Evolutionary conservation across 257 asterid species (phyloP).

Genomic region (Leonotis leonurus): DNA sequence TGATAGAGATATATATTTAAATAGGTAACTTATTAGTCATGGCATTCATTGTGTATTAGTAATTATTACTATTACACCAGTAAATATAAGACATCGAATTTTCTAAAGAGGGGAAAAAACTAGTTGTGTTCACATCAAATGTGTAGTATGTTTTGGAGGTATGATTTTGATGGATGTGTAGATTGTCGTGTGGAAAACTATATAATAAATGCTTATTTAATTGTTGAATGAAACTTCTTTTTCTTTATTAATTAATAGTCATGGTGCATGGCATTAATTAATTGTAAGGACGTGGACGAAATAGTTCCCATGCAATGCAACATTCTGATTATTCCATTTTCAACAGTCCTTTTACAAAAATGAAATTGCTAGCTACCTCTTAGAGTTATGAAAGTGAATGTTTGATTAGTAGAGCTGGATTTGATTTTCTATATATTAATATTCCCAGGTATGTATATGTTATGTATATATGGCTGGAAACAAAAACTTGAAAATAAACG

Average conservation of each 20-base stretch:
- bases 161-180: neutral
- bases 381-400: conserved; percentile 4
- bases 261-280: conserved; percentile 5
- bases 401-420: conserved; percentile 3
- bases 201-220: neutral
- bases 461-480: too few species aligned
- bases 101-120: too few species aligned
- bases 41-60: too few species aligned
- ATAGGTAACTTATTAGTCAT: too few species aligned
- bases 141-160: too few species aligned
- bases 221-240: too few species aligned
- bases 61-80: too few species aligned
- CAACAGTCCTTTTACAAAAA: neutral
- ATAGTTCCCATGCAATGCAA: conserved; percentile 9
- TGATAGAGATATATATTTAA: conserved; percentile 9
- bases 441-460: too few species aligned
- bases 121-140: too few species aligned
- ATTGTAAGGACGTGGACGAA: conserved; percentile 29
- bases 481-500: neutral
- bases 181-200: neutral
- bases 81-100: too few species aligned
- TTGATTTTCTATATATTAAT: neutral
- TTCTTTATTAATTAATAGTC: too few species aligned
- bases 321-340: neutral
- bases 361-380: too few species aligned